Evolutionary conservation across 2,329 filamentous ascomycete species (phyloP), one percentile per base, ranked within the genome.

Genomic region (Alternaria solani): DNA sequence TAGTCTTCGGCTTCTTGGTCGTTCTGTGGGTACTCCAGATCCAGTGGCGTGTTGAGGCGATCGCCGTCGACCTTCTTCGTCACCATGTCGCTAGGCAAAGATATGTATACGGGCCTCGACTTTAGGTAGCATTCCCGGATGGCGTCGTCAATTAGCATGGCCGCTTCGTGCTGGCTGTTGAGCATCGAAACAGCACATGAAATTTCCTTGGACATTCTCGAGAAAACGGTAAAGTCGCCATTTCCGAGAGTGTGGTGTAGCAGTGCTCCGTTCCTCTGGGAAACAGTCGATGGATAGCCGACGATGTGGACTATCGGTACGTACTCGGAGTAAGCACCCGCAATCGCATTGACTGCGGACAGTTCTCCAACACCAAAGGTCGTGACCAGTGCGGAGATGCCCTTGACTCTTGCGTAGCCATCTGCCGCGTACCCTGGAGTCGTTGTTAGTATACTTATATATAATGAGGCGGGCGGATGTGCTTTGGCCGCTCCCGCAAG

Each of bases 31-130:
- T 88, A 85, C 1, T 81, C 77, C 2, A 94, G 80, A 71, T 93
- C 86, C 61, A 97, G 87, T 0, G 88, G 88, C 0, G 83, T 89
- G n/a, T 89, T 85, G 12, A 96, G 84, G 7, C 89, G 83, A 47
- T 86, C 84, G 36, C 91, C 92, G 74, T 94, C 89, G 25, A 96
- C 81, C 79, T 94, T 91, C 75, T 88, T 86, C 67, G 88, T 82
- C 9, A 91, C 88, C 84, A 95, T 91, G 74, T 96, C 92, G 16
- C 91, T 92, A 2, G 93, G 92, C 8, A 96, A 82, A 74, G 89
- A 89, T 69, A 96, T 88, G 79, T 96, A 96, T 51, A 96, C 91
- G 3, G 93, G 93, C 20, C 91, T 86, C 62, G 89, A 92, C 57
- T 86, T 83, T 44, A 92, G 79, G 81, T 87, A 92, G 76, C 92